Evolutionary conservation across 345 rosid genomes (phyloP), one percentile per base, ranked within the genome.

Genomic region (Ricinus communis): DNA sequence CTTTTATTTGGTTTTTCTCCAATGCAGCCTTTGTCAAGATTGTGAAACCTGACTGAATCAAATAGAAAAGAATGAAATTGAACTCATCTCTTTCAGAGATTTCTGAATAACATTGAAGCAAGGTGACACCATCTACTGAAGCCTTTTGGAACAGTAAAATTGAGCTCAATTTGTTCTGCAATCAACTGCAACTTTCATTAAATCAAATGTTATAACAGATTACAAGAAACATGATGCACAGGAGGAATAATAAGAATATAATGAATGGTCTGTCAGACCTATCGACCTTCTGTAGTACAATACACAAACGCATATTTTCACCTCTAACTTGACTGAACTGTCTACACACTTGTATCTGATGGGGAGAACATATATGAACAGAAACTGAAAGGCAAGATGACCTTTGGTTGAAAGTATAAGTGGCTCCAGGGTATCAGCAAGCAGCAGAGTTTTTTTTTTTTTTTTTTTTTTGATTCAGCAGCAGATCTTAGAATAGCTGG

Each of bases 401-500:
- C n/a, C 45, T 8, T 53, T 5, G 24, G 52, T 36, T 53, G 40
- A 9, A 59, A 58, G 46, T 56, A 33, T 8, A 57, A 28, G 15
- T 27, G 25, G n/a, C 24, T 11, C 56, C 5, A 11, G n/a, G 30
- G 43, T 12, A 40, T 27, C 14, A 57, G 31, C 28, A 21, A 51
- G 47, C 30, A 66, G 56, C 45, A 31, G 1, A 31, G n/a, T n/a
- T n/a, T n/a, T n/a, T n/a, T n/a, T n/a, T n/a, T n/a, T n/a, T n/a
- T n/a, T n/a, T n/a, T n/a, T n/a, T n/a, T n/a, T n/a, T n/a, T n/a
- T n/a, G n/a, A n/a, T n/a, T n/a, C n/a, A n/a, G n/a, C n/a, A n/a
- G n/a, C n/a, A n/a, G n/a, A n/a, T n/a, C 57, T 65, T 68, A 83
- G 81, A 83, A 85, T 33, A 86, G 41, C 77, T 86, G 90, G 84